A percentile compares a stretch with the other conserved stretches of the same genome.
These are phyloP conservation scores for Fusarium sp. DNA, from an alignment of 2,329 filamentous ascomycete genomes.

Conservation along the genomic window DNA sequence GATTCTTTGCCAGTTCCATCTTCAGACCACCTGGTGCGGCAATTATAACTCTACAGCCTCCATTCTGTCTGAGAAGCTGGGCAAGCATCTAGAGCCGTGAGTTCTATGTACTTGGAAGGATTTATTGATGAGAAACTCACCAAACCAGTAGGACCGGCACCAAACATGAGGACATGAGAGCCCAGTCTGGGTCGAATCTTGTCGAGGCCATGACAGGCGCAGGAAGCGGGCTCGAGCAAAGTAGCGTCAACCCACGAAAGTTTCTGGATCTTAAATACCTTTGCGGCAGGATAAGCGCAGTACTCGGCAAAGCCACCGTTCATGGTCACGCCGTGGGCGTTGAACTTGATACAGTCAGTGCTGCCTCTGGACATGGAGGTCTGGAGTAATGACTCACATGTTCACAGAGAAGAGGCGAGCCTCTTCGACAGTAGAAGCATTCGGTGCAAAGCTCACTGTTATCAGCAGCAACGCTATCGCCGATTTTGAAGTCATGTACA, in stretches of 20 bases:
- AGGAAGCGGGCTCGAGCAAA: constrained; percentile 76
- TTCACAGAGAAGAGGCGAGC: constrained; percentile 75
- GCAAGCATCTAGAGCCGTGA: constrained; percentile 58
- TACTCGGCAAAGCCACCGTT: constrained; percentile 80
- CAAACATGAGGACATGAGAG: constrained; percentile 73
- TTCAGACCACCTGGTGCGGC: constrained; percentile 76
- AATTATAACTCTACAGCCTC: constrained; percentile 75
- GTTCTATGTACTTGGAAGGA: neutral
- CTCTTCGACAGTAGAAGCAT: constrained; percentile 79
- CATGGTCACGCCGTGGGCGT: constrained; percentile 73
- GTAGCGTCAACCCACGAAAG: constrained; percentile 75
- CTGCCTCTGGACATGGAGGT: neutral
- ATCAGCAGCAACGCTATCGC: constrained; percentile 72
- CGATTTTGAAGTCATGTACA: constrained; percentile 69
- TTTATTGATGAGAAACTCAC: constrained; percentile 47
- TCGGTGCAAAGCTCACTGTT: constrained; percentile 75
- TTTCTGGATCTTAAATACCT: constrained; percentile 74
- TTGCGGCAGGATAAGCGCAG: constrained; percentile 62
- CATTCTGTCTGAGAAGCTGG: constrained; percentile 72
- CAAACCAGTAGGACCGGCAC: constrained; percentile 74
- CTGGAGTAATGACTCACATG: constrained; percentile 51
- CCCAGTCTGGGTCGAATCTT: constrained; percentile 74
- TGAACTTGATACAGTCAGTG: constrained; percentile 56
- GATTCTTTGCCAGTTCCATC: constrained; percentile 73
- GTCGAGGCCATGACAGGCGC: constrained; percentile 76